Conservation (phyloP, 2,329 filamentous ascomycete species). For the Lachnellula subtilissima region DNA sequence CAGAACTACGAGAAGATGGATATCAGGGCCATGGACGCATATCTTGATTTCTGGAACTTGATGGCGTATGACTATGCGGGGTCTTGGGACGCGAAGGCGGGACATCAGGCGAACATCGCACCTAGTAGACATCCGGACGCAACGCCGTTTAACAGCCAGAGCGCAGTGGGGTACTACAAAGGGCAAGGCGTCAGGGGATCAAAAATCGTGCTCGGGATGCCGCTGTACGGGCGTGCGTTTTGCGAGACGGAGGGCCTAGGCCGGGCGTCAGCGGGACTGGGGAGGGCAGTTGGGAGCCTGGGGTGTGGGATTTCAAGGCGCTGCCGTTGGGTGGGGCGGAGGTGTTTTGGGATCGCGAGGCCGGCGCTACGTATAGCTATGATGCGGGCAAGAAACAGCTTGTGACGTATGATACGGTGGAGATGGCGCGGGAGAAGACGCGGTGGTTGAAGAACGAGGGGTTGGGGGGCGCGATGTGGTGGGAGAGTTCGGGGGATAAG, state of each 20-base stretch:
- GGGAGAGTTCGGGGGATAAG: constrained; percentile 76
- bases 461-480: constrained; percentile 90
- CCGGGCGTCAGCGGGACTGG: constrained; percentile 64
- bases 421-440: constrained; percentile 64
- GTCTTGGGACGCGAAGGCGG: constrained; percentile 67
- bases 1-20: constrained; percentile 60
- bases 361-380: constrained; percentile 74
- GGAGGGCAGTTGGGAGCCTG: constrained; percentile 76
- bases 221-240: constrained; percentile 85
- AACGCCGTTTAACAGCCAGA: constrained; percentile 74
- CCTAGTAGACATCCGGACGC: constrained; percentile 50
- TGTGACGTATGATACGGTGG: constrained; percentile 73
- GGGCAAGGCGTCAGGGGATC: constrained; percentile 55
- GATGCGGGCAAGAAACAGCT: constrained; percentile 57
- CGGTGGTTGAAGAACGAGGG: constrained; percentile 61
- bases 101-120: constrained; percentile 78
- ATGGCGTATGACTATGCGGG: constrained; percentile 91
- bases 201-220: constrained; percentile 89
- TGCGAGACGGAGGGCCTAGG: constrained; percentile 72
- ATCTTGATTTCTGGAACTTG: constrained; percentile 71
- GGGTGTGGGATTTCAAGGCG: constrained; percentile 84
- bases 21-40: constrained; percentile 58
- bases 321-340: constrained; percentile 65
- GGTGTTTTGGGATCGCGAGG: constrained; percentile 58
- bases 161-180: constrained; percentile 68